Base-by-base conservation (phyloP, 2,329 filamentous ascomycete species). In the Sclerotinia nivalis region DNA sequence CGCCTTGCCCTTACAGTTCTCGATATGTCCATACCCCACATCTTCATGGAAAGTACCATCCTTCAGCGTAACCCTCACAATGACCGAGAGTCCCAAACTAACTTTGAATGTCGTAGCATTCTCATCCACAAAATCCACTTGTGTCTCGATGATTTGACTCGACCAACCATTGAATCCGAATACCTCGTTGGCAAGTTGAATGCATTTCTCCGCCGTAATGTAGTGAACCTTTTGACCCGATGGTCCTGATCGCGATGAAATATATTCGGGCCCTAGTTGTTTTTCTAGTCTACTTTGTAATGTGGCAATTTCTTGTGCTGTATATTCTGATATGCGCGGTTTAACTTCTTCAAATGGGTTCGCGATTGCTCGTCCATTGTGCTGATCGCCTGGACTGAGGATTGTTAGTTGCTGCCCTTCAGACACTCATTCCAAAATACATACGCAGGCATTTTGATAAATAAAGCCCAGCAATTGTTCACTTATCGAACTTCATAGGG, bases 161-260 rank as follows among this genome's bases (percentile, higher is more conserved):
- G 93, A 97, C 96, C 96, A 99, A 76, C 94, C 94, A 81, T 97
- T 97, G 84, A 97, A 97, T 13, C 94, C 94, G 82, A 97, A 97
- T 0, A 97, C 90, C 79, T 97, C 93, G 77, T 97, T 97, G 68
- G 94, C 94, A 66, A 97, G 89, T 70, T 92, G 91, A 79, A 99
- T 99, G 78, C 92, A 94, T 82, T 99, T 99, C 78, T 98, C 95
- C 1, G 93, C 94, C n/a, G 93, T 89, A 66, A 99, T 85, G 81
- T 99, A 99, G 79, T 97, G 93, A 25, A 99, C 92, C 78, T 92
- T 95, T 73, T 90, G 88, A 64, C 94, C 94, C 13, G 90, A 91
- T 18, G 93, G 91, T 2, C 96, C 96, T 20, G 91, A 85, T 77
- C 96, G 87, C 55, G 93, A 88, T 2, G 95, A 98, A 70, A 99